phyloP scores from a whole-genome alignment of 1,284 basidiomycete species.

The Naganishia cerealis region DNA sequence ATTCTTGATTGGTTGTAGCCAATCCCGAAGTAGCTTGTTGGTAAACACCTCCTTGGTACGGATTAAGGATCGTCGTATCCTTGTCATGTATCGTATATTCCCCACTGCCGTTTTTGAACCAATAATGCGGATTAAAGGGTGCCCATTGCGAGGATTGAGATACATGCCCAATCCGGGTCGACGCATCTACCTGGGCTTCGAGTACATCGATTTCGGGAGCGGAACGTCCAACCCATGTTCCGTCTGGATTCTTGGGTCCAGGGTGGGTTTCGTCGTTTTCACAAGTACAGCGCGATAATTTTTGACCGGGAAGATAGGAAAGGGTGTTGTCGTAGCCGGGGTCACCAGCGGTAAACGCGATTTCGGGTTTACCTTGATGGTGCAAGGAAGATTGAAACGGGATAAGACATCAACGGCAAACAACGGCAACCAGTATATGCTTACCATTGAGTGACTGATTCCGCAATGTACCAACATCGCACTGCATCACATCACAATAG shows the following conservation, averaged over 20 bases:
- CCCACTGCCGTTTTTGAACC: conserved; percentile 48
- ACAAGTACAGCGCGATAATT: conserved; percentile 78
- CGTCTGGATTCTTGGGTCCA: conserved; percentile 66
- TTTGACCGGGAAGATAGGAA: conserved; percentile 75
- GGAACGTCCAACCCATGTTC: conserved; percentile 73
- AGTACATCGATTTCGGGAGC: conserved; percentile 85
- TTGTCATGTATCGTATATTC: conserved; percentile 58
- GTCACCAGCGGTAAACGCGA: conserved; percentile 41
- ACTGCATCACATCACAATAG: conserved; percentile 37
- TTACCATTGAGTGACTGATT: conserved; percentile 57
- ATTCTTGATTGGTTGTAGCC: conserved; percentile 45
- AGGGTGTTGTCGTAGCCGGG: conserved; percentile 47
- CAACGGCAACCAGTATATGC: conserved; percentile 16
- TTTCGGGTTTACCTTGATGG: conserved; percentile 39
- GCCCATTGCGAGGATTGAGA: conserved; percentile 53
- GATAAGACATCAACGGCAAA: conserved; percentile 42
- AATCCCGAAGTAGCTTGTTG: conserved; percentile 62
- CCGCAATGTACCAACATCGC: conserved; percentile 60
- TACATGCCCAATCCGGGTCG: conserved; percentile 37
- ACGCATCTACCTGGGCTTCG: conserved; percentile 60
- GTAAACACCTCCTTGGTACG: conserved; percentile 58
- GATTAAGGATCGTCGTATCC: conserved; percentile 57
- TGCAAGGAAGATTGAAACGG: conserved; percentile 6
- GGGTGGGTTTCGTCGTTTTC: conserved; percentile 72
- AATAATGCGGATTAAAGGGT: conserved; percentile 50